Evolutionary conservation across 1,284 basidiomycete species (phyloP).

Genomic region (Ceratobasidium sp.): DNA sequence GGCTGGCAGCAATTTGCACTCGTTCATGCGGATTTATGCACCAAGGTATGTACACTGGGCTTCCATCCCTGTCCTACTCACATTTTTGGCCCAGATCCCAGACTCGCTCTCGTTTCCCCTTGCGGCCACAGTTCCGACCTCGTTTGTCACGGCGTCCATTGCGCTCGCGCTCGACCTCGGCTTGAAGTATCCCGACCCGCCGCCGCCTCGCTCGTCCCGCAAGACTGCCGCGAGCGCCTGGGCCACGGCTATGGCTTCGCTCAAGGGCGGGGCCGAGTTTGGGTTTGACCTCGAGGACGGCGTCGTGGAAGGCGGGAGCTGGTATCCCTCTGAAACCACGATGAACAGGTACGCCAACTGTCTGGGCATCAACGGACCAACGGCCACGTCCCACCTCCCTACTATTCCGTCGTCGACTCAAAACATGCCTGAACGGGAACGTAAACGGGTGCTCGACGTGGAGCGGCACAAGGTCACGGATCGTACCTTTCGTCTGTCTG

Average conservation of each 20-base stretch:
- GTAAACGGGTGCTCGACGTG: neutral
- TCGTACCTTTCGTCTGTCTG: constrained; percentile 4
- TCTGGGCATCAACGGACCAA: neutral
- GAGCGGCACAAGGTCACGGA: neutral
- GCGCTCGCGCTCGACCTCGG: constrained; percentile 33
- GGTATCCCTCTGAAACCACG: constrained; percentile 12
- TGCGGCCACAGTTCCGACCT: constrained; percentile 12
- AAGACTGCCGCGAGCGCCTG: constrained; percentile 23
- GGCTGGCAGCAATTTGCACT: constrained; percentile 29
- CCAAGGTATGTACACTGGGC: constrained; percentile 18
- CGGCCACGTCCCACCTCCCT: neutral
- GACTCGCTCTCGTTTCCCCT: constrained; percentile 11
- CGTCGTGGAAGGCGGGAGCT: constrained; percentile 16
- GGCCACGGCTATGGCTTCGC: constrained; percentile 9
- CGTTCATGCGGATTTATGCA: constrained; percentile 23
- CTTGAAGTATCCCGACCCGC: constrained; percentile 22
- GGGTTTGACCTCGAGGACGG: constrained; percentile 29
- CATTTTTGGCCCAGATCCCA: constrained; percentile 10
- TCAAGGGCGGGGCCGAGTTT: constrained; percentile 21
- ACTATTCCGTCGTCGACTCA: neutral
- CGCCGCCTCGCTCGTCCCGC: neutral
- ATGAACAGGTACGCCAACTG: neutral
- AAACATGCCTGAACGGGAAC: neutral
- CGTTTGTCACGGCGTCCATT: constrained; percentile 23
- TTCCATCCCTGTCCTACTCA: neutral